phyloP scores from a whole-genome alignment of 1,284 basidiomycete species.

The Vanrija sp. region DNA sequence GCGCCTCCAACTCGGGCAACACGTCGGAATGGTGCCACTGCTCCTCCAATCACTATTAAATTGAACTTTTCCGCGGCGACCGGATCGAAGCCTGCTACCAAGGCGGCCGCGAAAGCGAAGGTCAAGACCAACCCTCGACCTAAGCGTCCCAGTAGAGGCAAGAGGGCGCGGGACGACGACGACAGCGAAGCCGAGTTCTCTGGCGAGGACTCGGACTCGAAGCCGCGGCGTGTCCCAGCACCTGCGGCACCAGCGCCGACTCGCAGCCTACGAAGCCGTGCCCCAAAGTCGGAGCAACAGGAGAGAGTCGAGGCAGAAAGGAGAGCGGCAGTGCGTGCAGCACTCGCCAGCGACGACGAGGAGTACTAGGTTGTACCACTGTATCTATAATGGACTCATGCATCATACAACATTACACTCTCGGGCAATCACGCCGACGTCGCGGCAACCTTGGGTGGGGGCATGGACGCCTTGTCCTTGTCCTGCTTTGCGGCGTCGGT shows the following conservation, averaged over 20 bases:
- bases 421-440: neutral
- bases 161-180: conserved; percentile 8
- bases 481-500: conserved; percentile 54
- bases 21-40: no score
- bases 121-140: no score
- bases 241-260: conserved; percentile 10
- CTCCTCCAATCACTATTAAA: no score
- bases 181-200: conserved; percentile 14
- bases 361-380: neutral
- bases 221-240: neutral
- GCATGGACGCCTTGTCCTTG: conserved; percentile 35
- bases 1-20: no score
- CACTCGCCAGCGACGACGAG: conserved; percentile 24
- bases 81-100: no score
- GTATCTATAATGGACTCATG: neutral
- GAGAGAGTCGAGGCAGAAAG: conserved; percentile 25
- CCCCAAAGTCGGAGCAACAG: conserved; percentile 25
- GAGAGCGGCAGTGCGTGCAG: conserved; percentile 19
- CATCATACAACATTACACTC: neutral
- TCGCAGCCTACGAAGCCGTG: conserved; percentile 26
- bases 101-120: neutral
- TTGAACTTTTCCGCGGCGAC: no score
- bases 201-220: conserved; percentile 1
- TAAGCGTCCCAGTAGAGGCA: neutral
- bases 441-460: conserved; percentile 22